A percentile compares a stretch with the other conserved stretches of the same genome.
Evolutionary conservation across 2,329 filamentous ascomycete genomes (phyloP).

Genomic region (Fusarium vanettenii): DNA sequence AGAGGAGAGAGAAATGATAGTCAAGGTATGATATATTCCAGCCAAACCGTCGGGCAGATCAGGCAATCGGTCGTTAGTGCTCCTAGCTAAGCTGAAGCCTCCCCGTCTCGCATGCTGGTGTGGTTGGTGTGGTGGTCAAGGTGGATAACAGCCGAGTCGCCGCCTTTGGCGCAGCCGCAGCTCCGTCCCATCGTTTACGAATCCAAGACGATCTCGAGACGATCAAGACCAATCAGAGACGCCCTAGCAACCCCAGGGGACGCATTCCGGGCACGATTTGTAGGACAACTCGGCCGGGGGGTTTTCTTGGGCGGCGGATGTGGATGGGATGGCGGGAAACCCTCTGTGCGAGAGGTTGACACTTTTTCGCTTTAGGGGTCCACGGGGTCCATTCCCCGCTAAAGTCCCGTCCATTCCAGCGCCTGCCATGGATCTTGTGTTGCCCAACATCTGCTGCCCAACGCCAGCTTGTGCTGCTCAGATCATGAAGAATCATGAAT

Average conservation of each 20-base stretch:
- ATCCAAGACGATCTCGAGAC: not conserved
- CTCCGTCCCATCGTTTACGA: constrained; percentile 7
- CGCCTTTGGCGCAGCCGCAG: constrained; percentile 29
- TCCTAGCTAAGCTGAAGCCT: constrained; percentile 23
- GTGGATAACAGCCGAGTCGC: constrained; percentile 30
- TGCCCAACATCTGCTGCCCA: not conserved
- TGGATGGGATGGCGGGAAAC: constrained; percentile 4
- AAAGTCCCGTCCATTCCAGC: constrained; percentile 8
- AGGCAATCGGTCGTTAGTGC: constrained; percentile 18
- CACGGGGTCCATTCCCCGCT: constrained; percentile 22
- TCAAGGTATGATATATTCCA: constrained; percentile 25
- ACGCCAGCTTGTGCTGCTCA: constrained; percentile 1
- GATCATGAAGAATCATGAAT: not conserved
- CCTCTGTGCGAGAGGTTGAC: not conserved
- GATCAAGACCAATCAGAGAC: constrained; percentile 26
- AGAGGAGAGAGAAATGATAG: constrained; percentile 3
- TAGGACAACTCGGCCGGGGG: constrained; percentile 21
- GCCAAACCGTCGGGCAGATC: constrained; percentile 1
- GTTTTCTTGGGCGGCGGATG: not conserved
- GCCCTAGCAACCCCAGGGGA: constrained; percentile 12
- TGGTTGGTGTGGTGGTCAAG: constrained; percentile 31
- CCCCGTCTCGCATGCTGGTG: constrained; percentile 26
- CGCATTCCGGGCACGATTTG: not conserved
- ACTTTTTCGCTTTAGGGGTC: constrained; percentile 32
- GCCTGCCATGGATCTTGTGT: not conserved